A percentile compares a stretch with the other conserved stretches of the same genome.
These are phyloP conservation scores for Rhytidiadelphus loreus DNA, from an alignment of 225 moss, liverwort and hornwort species.

Conservation along the genomic window DNA sequence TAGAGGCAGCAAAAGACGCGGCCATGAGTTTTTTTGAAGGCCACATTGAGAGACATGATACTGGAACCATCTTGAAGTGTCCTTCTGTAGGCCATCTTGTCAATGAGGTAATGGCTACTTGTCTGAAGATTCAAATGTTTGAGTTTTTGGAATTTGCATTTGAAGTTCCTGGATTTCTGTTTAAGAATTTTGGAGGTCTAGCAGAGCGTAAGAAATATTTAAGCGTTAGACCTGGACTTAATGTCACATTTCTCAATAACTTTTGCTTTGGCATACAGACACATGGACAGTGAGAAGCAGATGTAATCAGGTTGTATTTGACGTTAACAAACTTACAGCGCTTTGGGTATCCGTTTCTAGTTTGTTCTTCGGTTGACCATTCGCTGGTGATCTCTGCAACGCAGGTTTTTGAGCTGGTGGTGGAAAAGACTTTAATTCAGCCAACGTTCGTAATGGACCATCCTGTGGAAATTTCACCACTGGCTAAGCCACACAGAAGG, in stretches of 20 bases:
- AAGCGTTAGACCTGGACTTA: not conserved
- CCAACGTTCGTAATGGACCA: slow-evolving; percentile 98
- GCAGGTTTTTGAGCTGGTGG: slow-evolving; percentile 92
- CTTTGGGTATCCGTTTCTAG: not conserved
- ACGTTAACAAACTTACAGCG: not conserved
- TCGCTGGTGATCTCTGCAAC: not conserved
- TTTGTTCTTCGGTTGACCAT: not conserved
- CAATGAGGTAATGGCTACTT: slow-evolving; percentile 58
- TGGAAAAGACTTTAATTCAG: slow-evolving; percentile 81
- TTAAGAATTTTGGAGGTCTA: not conserved
- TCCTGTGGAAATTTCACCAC: slow-evolving; percentile 91
- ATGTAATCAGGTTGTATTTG: not conserved
- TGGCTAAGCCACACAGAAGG: slow-evolving; percentile 95
- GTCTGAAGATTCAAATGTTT: not conserved
- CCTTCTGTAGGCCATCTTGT: slow-evolving; percentile 81
- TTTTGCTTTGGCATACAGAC: not conserved
- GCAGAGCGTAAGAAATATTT: not conserved
- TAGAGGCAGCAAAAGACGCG: slow-evolving; percentile 63
- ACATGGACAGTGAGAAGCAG: not conserved
- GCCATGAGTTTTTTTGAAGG: slow-evolving; percentile 38
- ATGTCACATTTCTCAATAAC: not conserved
- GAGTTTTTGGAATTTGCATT: not conserved
- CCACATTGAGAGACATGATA: slow-evolving; percentile 44
- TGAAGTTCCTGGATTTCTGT: not conserved
- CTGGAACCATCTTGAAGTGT: slow-evolving; percentile 37